Evolutionary conservation across 2,329 filamentous ascomycete species (phyloP).

Genomic region (Exserohilum turcica): DNA sequence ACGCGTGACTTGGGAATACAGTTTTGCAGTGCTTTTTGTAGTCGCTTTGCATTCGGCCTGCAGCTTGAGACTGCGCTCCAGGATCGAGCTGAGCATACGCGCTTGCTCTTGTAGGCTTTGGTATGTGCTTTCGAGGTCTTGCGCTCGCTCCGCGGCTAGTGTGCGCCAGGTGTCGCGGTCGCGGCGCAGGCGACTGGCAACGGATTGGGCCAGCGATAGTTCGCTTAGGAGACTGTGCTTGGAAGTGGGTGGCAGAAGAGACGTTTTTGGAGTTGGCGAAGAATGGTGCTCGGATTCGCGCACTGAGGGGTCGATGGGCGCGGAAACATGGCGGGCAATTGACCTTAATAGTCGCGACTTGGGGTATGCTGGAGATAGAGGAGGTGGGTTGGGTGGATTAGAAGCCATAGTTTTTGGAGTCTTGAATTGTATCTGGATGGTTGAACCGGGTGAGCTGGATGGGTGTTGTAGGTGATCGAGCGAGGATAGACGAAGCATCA

Average conservation of each 20-base stretch:
- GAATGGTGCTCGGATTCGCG: background rate
- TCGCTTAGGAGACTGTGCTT: constrained; percentile 5
- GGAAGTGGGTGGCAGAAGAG: background rate
- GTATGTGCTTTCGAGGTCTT: background rate
- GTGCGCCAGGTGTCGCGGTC: constrained; percentile 13
- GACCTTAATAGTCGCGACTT: constrained; percentile 2
- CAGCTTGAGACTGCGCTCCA: constrained; percentile 5
- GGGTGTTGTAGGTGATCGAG: background rate
- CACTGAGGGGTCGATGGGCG: background rate
- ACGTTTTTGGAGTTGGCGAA: background rate
- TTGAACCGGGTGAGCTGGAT: background rate
- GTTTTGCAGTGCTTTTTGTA: background rate
- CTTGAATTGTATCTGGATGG: background rate
- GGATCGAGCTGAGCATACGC: background rate
- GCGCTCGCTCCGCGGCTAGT: constrained; percentile 4
- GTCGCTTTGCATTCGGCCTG: constrained; percentile 3
- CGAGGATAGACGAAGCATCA: background rate
- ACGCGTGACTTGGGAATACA: constrained; percentile 1
- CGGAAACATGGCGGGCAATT: constrained; percentile 13
- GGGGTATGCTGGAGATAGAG: background rate
- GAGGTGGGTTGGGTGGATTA: background rate
- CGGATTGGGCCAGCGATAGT: constrained; percentile 2
- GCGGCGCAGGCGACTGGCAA: constrained; percentile 8
- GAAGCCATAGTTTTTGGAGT: background rate
- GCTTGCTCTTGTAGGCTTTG: constrained; percentile 1